These are phyloP conservation scores for Debaryomyces nepalensis DNA, from an alignment of 1,139 yeast species.

Conservation along the genomic window DNA sequence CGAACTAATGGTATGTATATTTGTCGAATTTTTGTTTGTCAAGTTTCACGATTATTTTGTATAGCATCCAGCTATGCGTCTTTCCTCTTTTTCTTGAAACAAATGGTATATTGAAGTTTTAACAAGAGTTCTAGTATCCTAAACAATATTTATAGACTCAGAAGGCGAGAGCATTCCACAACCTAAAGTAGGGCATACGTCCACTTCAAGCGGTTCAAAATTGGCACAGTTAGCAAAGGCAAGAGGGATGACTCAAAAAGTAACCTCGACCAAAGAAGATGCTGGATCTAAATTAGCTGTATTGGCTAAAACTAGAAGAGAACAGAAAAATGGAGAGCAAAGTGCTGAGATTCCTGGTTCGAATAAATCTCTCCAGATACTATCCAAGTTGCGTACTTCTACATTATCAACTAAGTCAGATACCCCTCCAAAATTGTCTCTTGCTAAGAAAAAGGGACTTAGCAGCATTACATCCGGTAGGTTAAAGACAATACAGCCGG, in stretches of 20 bases:
- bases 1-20: slow-evolving; percentile 51
- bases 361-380: slow-evolving; percentile 28
- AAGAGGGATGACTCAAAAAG: slow-evolving; percentile 16
- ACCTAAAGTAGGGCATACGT: not conserved
- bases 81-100: slow-evolving; percentile 11
- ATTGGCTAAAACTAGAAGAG: slow-evolving; percentile 50
- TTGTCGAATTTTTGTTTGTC: slow-evolving; percentile 12
- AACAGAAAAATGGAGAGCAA: not conserved
- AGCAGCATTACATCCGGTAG: not conserved
- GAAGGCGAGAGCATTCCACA: slow-evolving; percentile 1
- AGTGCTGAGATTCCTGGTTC: no score
- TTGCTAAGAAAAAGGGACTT: not conserved
- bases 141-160: slow-evolving; percentile 16
- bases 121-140: slow-evolving; percentile 28
- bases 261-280: not conserved
- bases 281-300: slow-evolving; percentile 47
- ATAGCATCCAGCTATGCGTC: slow-evolving; percentile 1
- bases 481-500: not conserved
- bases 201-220: slow-evolving; percentile 18
- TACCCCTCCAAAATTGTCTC: not conserved
- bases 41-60: slow-evolving; percentile 12
- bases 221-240: slow-evolving; percentile 27
- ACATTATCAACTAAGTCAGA: not conserved
- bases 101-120: slow-evolving; percentile 13
- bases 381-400: slow-evolving; percentile 22